Conservation (phyloP, 2,329 filamentous ascomycete genomes). For the Gnomoniopsis sp. region DNA sequence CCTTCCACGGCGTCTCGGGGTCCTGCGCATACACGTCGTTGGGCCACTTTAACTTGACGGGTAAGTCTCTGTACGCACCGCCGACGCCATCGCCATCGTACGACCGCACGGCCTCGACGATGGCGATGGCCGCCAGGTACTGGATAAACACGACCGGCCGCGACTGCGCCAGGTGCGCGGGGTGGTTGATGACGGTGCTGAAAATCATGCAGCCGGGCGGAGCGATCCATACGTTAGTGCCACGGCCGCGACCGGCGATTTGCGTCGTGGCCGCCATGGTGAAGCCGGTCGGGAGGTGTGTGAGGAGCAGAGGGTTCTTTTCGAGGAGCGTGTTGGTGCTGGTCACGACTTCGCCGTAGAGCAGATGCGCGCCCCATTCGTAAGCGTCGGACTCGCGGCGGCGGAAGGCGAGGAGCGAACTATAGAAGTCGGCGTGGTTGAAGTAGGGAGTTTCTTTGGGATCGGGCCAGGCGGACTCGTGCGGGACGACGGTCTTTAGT, state of each 20-base stretch:
- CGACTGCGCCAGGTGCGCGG: conserved; percentile 64
- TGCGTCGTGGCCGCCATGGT: conserved; percentile 85
- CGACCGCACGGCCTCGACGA: conserved; percentile 75
- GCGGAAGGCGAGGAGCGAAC: conserved; percentile 67
- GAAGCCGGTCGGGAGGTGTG: conserved; percentile 77
- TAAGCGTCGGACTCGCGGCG: conserved; percentile 50
- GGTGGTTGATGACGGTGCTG: conserved; percentile 83
- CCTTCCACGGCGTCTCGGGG: conserved; percentile 37
- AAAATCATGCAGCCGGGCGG: conserved; percentile 84
- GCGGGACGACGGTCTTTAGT: conserved; percentile 70
- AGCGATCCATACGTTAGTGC: conserved; percentile 91
- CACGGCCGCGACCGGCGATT: conserved; percentile 81
- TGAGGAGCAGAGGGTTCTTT: conserved; percentile 80
- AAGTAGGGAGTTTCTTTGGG: conserved; percentile 78
- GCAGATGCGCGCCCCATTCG: conserved; percentile 70
- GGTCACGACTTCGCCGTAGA: conserved; percentile 90
- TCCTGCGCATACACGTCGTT: conserved; percentile 83
- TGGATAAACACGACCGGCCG: conserved; percentile 91
- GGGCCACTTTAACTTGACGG: conserved; percentile 92
- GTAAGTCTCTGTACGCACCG: conserved; percentile 61
- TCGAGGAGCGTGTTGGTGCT: conserved; percentile 93
- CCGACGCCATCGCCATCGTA: conserved; percentile 60
- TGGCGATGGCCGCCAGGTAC: conserved; percentile 85
- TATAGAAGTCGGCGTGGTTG: conserved; percentile 76
- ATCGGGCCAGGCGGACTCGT: conserved; percentile 65